Evolutionary conservation across 2,329 filamentous ascomycete species (phyloP).

Genomic region (Shiraia sp.): DNA sequence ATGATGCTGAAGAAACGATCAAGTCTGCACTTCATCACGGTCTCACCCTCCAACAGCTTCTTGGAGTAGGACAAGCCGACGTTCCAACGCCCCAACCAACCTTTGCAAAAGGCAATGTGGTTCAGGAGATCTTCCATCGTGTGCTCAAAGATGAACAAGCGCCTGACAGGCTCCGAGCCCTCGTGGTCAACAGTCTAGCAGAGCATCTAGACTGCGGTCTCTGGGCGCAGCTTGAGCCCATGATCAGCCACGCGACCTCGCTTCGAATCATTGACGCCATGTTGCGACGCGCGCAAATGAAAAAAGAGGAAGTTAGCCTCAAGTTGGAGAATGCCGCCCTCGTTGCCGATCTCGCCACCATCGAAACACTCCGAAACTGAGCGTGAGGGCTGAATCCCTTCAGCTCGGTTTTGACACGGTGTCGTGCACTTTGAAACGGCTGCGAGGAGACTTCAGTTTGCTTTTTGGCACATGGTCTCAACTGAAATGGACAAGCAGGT

Average conservation of each 20-base stretch:
- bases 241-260: slow-evolving; percentile 4
- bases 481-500: not conserved
- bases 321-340: slow-evolving; percentile 3
- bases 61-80: not conserved
- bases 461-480: not conserved
- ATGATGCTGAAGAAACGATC: slow-evolving; percentile 7
- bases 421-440: not conserved
- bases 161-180: slow-evolving; percentile 10
- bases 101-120: slow-evolving; percentile 1
- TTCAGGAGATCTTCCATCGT: slow-evolving; percentile 19
- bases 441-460: not conserved
- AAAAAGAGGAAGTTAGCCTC: not conserved
- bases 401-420: not conserved
- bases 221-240: slow-evolving; percentile 6
- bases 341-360: not conserved
- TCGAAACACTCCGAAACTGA: not conserved
- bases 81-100: not conserved
- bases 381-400: not conserved
- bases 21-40: slow-evolving; percentile 2
- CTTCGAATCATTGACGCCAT: slow-evolving; percentile 10
- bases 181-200: slow-evolving; percentile 19
- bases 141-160: slow-evolving; percentile 16
- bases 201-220: slow-evolving; percentile 12
- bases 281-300: slow-evolving; percentile 7
- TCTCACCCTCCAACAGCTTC: slow-evolving; percentile 5